These are phyloP conservation scores for Ophiostoma australiae DNA, from an alignment of 2,329 filamentous ascomycete species.

Conservation along the genomic window DNA sequence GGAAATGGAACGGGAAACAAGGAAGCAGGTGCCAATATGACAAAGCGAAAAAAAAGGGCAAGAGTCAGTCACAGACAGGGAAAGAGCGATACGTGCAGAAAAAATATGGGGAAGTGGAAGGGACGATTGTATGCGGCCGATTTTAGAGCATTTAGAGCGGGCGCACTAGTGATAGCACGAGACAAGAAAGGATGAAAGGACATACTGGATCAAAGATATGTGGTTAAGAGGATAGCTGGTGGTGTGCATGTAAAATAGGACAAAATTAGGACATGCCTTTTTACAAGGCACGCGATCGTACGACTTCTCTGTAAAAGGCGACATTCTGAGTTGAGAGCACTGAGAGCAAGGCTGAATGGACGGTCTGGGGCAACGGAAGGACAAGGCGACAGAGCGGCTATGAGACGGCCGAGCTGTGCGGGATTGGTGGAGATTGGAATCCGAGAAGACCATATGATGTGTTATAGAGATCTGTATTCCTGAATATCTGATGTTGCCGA, in stretches of 20 bases:
- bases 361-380: conserved; percentile 8
- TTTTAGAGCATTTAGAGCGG: conserved; percentile 8
- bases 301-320: background rate
- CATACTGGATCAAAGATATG: background rate
- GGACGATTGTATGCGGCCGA: conserved; percentile 15
- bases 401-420: background rate
- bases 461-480: background rate
- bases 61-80: conserved; percentile 17
- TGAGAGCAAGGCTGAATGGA: background rate
- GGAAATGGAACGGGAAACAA: conserved; percentile 14
- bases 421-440: background rate
- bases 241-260: background rate
- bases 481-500: background rate
- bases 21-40: conserved; percentile 18
- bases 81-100: conserved; percentile 20
- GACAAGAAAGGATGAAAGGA: conserved; percentile 17
- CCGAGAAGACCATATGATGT: background rate
- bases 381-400: background rate
- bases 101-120: conserved; percentile 24
- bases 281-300: background rate
- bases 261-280: background rate
- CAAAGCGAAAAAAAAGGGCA: conserved; percentile 15
- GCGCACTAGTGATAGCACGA: conserved; percentile 18
- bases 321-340: background rate
- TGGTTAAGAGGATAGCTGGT: too few relatives aligned